These are phyloP conservation scores for Lachancea sp. DNA, from an alignment of 805 yeast genomes.

Conservation along the genomic window DNA sequence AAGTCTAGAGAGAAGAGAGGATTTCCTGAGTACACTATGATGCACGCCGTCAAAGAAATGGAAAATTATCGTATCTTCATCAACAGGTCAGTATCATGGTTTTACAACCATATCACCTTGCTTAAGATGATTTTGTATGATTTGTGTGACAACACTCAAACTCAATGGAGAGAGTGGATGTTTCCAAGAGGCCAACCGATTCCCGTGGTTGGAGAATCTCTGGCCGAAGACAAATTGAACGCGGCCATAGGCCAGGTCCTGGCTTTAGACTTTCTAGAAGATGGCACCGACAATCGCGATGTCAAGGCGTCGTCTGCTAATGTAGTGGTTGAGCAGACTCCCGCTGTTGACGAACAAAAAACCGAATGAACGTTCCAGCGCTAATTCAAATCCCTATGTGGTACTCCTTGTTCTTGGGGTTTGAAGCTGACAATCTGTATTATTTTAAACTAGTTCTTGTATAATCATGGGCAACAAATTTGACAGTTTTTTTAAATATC, in stretches of 20 bases:
- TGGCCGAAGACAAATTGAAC: constrained; percentile 24
- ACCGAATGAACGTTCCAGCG: neutral
- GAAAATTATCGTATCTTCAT: constrained; percentile 33
- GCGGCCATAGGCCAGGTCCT: constrained; percentile 25
- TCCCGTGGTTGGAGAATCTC: constrained; percentile 23
- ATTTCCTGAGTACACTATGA: constrained; percentile 24
- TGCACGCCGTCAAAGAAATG: constrained; percentile 34
- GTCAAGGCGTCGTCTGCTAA: constrained; percentile 18
- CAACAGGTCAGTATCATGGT: constrained; percentile 34
- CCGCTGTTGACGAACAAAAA: neutral
- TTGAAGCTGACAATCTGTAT: constrained; percentile 4
- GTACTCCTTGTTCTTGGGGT: neutral
- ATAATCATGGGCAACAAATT: neutral
- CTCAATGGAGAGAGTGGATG: constrained; percentile 36
- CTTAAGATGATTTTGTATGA: constrained; percentile 33
- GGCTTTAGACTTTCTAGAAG: constrained; percentile 27
- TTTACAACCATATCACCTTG: constrained; percentile 32
- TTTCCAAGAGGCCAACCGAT: constrained; percentile 22
- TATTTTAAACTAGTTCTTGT: constrained; percentile 5
- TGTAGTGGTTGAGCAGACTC: neutral
- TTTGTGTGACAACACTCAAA: constrained; percentile 29
- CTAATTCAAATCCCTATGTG: neutral
- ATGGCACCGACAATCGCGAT: constrained; percentile 25
- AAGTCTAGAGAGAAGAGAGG: constrained; percentile 30
- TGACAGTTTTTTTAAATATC: neutral